A percentile compares a stretch with the other conserved stretches of the same genome.
phyloP scores from a whole-genome alignment of 768 basidiomycete species.

The Hysterangium stoloniferum region DNA sequence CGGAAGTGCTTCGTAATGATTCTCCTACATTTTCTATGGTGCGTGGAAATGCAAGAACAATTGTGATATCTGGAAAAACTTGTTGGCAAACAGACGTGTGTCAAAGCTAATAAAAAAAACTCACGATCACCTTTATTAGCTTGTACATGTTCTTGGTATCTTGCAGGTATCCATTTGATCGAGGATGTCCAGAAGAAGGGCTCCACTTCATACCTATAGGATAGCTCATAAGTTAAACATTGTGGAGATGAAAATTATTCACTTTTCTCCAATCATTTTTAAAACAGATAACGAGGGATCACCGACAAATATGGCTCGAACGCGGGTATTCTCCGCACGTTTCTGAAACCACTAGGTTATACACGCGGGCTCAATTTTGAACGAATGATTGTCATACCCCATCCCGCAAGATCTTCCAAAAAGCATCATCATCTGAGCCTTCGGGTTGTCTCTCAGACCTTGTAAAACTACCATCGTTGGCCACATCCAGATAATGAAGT shows the following conservation, averaged over 20 bases:
- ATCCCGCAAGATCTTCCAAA: constrained; percentile 26
- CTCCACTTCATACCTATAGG: constrained; percentile 42
- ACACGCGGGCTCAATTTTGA: neutral
- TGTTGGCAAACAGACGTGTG: no score
- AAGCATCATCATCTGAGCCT: constrained; percentile 17
- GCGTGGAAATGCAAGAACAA: constrained; percentile 49
- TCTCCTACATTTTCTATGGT: no score
- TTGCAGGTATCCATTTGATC: constrained; percentile 60
- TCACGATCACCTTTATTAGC: constrained; percentile 43
- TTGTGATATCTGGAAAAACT: constrained; percentile 56
- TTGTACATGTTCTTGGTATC: constrained; percentile 45
- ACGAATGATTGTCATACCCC: constrained; percentile 23
- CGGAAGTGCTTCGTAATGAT: neutral
- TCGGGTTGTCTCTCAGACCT: neutral
- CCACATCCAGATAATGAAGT: constrained; percentile 14
- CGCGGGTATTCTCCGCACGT: constrained; percentile 30
- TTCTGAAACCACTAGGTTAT: constrained; percentile 10
- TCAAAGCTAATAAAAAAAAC: constrained; percentile 19
- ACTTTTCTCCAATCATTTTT: constrained; percentile 52
- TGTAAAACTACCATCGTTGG: constrained; percentile 14
- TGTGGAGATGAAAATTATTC: neutral
- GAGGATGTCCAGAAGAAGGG: constrained; percentile 62
- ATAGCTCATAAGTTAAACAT: neutral
- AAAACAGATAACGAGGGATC: constrained; percentile 42
- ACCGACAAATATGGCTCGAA: constrained; percentile 44